Conservation (phyloP, 768 basidiomycete genomes). For the Mycena epipterygia region DNA sequence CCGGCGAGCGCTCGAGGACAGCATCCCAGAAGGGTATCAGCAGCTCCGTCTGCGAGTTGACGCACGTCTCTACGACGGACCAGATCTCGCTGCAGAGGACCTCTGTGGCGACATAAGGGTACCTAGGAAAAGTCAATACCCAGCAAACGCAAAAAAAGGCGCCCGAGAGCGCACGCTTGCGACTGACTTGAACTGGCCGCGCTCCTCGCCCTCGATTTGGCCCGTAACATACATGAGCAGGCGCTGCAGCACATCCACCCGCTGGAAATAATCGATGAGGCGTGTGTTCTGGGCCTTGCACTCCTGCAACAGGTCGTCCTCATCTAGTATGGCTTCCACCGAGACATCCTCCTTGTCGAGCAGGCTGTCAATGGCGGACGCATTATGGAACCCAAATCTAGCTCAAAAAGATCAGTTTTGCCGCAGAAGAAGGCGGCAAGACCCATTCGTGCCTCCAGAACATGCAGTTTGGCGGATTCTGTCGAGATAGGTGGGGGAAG, state of each 20-base stretch:
- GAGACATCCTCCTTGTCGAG: conserved; percentile 92
- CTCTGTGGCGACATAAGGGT: conserved; percentile 93
- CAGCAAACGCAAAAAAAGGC: too few relatives aligned
- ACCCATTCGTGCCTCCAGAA: conserved; percentile 63
- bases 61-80: conserved; percentile 92
- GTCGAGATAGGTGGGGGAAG: conserved; percentile 12
- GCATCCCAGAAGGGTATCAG: conserved; percentile 94
- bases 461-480: conserved; percentile 49
- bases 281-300: conserved; percentile 95
- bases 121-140: conserved; percentile 62
- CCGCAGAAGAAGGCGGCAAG: conserved; percentile 35
- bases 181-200: conserved; percentile 84
- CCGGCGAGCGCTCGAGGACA: conserved; percentile 81
- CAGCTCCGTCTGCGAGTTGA: conserved; percentile 77
- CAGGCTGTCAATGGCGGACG: conserved; percentile 89
- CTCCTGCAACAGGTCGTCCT: conserved; percentile 94
- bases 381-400: conserved; percentile 94
- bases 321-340: conserved; percentile 92
- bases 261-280: conserved; percentile 89
- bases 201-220: conserved; percentile 85
- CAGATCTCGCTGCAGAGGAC: conserved; percentile 97
- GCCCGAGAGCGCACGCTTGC: too few relatives aligned
- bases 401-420: conserved; percentile 45
- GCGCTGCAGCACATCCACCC: conserved; percentile 84
- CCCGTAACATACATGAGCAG: conserved; percentile 90